Evolutionary conservation across 2,329 filamentous ascomycete species (phyloP), one percentile per base, ranked within the genome.

Genomic region (Cladorrhinum sp.): DNA sequence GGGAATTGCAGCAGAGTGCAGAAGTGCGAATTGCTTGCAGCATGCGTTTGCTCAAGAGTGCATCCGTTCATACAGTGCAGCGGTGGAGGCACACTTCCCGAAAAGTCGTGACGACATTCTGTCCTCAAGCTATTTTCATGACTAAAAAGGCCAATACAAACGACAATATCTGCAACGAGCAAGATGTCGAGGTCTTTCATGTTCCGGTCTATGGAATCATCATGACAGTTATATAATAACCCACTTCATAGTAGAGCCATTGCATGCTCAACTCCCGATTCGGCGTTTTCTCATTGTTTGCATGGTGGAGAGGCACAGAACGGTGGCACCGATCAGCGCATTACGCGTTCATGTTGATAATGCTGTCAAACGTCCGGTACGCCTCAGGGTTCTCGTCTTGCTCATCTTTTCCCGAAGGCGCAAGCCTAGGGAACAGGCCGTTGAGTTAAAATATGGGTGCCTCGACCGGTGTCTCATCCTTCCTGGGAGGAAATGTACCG

Each of bases 301-400:
- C 32, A 36, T 36, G 20, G 7, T 18, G 18, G 18, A 18, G 23
- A 55, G 20, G 52, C 29, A 55, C 53, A 45, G 36, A 23, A 48
- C 24, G 10, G 53, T 55, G n/a, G 36, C 36, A 48, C 53, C 53
- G 36, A 55, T 48, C 22, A 45, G 23, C 53, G 36, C n/a, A 49
- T 56, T 48, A 56, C 53, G 53, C 53, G 53, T 56, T 32, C n/a
- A 25, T 45, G 18, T 55, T 27, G 9, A 50, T 45, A 23, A 48
- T 24, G 53, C 32, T 55, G 53, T 55, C 53, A 55, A 36, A 55
- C 53, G 36, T 48, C 53, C 53, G 53, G 36, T n/a, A 22, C 20
- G 23, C 41, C 10, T 45, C n/a, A 45, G 18, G n/a, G 41, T 18
- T 45, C 41, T 45, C 41, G 41, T 18, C 18, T 18, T 20, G 41